Conservation (phyloP, 495 filamentous ascomycete species). For the Neurospora sp. region DNA sequence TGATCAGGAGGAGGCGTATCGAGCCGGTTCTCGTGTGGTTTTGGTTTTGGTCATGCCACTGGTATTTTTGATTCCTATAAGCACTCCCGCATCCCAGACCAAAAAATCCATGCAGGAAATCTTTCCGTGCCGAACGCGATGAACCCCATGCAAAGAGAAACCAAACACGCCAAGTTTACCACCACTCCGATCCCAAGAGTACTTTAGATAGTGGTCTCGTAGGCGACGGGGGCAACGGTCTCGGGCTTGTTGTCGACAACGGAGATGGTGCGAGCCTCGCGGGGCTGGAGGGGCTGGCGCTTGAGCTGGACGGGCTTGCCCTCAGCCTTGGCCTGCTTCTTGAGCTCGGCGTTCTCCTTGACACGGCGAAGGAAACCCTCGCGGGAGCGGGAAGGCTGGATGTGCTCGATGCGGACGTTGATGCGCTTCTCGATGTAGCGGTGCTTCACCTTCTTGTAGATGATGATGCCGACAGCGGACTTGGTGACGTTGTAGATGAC, state of each 20-base stretch:
- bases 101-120: slow-evolving; percentile 24
- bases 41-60: slow-evolving; percentile 19
- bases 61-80: slow-evolving; percentile 33
- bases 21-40: slow-evolving; percentile 6
- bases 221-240: slow-evolving; percentile 82
- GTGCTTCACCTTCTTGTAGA: slow-evolving; percentile 97
- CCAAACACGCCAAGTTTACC: slow-evolving; percentile 23
- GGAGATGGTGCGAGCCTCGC: slow-evolving; percentile 67
- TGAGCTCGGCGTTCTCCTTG: slow-evolving; percentile 87
- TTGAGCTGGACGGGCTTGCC: slow-evolving; percentile 82
- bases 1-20: background rate
- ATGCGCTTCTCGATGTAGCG: slow-evolving; percentile 99
- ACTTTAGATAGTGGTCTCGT: slow-evolving; percentile 95
- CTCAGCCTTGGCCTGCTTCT: slow-evolving; percentile 82
- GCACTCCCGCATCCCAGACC: slow-evolving; percentile 30
- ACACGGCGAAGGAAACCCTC: slow-evolving; percentile 94
- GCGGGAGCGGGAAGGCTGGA: slow-evolving; percentile 82
- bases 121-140: slow-evolving; percentile 30
- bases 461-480: slow-evolving; percentile 89
- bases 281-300: slow-evolving; percentile 73
- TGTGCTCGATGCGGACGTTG: slow-evolving; percentile 97
- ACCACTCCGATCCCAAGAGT: slow-evolving; percentile 12
- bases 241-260: slow-evolving; percentile 72
- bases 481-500: slow-evolving; percentile 98
- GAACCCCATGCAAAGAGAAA: slow-evolving; percentile 30